phyloP scores from a whole-genome alignment of 1,284 basidiomycete species.

The Trametes versicolor region DNA sequence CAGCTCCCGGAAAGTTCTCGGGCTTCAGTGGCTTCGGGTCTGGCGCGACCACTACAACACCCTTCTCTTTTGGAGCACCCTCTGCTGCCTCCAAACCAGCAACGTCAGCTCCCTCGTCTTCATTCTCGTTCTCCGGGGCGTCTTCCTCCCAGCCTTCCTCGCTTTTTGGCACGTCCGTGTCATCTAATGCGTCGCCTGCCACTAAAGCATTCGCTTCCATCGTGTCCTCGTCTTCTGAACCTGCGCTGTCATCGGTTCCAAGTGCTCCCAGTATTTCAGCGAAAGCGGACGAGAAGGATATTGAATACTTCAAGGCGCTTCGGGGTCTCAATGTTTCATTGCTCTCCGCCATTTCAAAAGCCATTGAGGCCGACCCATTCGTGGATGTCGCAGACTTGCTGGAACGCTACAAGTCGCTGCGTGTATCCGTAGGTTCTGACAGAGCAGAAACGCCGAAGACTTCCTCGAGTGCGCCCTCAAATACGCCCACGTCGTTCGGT shows the following conservation, averaged over 20 bases:
- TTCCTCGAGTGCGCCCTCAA: constrained; percentile 13
- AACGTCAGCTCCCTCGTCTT: constrained; percentile 30
- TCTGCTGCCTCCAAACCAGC: constrained; percentile 27
- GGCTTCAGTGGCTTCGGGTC: constrained; percentile 61
- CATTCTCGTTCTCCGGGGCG: constrained; percentile 42
- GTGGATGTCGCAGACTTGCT: constrained; percentile 69
- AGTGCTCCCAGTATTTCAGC: constrained; percentile 25
- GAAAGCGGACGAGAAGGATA: constrained; percentile 48
- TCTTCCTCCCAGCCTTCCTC: constrained; percentile 21
- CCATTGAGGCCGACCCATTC: constrained; percentile 81
- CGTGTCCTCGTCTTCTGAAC: constrained; percentile 36
- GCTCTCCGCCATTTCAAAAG: constrained; percentile 66
- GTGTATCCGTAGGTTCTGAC: constrained; percentile 66
- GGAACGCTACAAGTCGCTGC: constrained; percentile 72
- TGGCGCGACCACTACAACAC: constrained; percentile 28
- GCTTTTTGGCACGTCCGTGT: constrained; percentile 32
- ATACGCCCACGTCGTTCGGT: constrained; percentile 16
- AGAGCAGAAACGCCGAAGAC: constrained; percentile 54
- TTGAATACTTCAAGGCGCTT: constrained; percentile 76
- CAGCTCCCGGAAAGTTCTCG: constrained; percentile 48
- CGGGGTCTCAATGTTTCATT: constrained; percentile 86
- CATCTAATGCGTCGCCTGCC: constrained; percentile 47
- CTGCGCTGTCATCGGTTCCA: constrained; percentile 27
- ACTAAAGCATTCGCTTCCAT: constrained; percentile 49
- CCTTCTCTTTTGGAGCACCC: constrained; percentile 35